A percentile compares a stretch with the other conserved stretches of the same genome.
Evolutionary conservation across 2,329 filamentous ascomycete genomes (phyloP).

Genomic region (Coniosporium tulheliwenetii): DNA sequence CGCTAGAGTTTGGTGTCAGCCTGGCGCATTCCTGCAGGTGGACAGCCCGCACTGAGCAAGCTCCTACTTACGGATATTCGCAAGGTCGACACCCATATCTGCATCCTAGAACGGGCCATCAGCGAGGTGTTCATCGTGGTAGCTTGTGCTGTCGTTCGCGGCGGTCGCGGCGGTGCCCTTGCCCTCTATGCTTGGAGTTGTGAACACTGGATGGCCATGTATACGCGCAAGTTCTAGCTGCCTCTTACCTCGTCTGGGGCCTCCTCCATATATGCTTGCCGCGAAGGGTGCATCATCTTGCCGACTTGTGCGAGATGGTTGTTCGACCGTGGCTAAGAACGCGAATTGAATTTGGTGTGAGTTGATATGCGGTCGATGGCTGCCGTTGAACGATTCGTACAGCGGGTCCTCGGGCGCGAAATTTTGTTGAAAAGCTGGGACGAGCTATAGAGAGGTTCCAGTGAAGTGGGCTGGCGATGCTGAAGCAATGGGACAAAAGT

Average conservation of each 20-base stretch:
- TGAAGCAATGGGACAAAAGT: too few relatives aligned
- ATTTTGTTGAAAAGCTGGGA: too few relatives aligned
- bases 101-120: constrained; percentile 25
- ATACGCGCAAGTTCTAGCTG: background rate
- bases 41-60: constrained; percentile 7
- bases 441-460: too few relatives aligned
- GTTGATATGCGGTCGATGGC: too few relatives aligned
- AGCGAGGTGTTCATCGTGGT: too few relatives aligned
- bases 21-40: constrained; percentile 1
- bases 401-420: too few relatives aligned
- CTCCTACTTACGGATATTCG: constrained; percentile 43
- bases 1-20: constrained; percentile 23
- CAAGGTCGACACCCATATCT: constrained; percentile 44
- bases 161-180: too few relatives aligned
- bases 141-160: too few relatives aligned
- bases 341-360: background rate
- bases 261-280: constrained; percentile 91
- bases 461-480: too few relatives aligned
- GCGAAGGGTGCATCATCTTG: constrained; percentile 62
- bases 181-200: too few relatives aligned
- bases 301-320: background rate
- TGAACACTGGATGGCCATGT: too few relatives aligned
- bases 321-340: background rate
- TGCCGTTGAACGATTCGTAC: too few relatives aligned
- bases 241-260: constrained; percentile 47